A percentile compares a stretch with the other conserved stretches of the same genome.
phyloP scores from a whole-genome alignment of 2,329 filamentous ascomycete species.

The Fusarium camptoceras region DNA sequence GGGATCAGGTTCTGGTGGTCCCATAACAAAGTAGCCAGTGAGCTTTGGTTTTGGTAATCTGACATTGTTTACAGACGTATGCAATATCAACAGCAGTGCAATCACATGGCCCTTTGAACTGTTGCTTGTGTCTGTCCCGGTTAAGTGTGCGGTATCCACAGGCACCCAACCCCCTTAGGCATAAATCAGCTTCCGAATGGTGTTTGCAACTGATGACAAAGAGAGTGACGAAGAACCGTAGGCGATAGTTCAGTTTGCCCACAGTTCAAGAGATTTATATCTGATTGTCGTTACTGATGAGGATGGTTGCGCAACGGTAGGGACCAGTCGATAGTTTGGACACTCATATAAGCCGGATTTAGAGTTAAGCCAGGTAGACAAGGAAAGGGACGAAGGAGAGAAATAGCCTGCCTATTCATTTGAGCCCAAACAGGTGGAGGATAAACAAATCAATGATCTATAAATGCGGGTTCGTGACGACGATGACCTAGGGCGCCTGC shows the following conservation, averaged over 20 bases:
- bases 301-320: slow-evolving; percentile 14
- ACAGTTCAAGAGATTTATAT: slow-evolving; percentile 3
- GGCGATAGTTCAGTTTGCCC: neutral
- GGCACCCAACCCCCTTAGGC: slow-evolving; percentile 29
- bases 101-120: slow-evolving; percentile 40
- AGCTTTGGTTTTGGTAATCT: slow-evolving; percentile 24
- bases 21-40: slow-evolving; percentile 51
- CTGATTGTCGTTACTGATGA: slow-evolving; percentile 7
- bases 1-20: slow-evolving; percentile 61
- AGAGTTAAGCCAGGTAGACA: slow-evolving; percentile 2
- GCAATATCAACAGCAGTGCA: slow-evolving; percentile 25
- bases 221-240: slow-evolving; percentile 3
- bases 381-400: slow-evolving; percentile 3
- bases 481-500: slow-evolving; percentile 33
- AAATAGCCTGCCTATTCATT: slow-evolving; percentile 1
- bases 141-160: slow-evolving; percentile 29
- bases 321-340: slow-evolving; percentile 6
- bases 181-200: slow-evolving; percentile 18
- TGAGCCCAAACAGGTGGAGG: slow-evolving; percentile 11
- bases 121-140: slow-evolving; percentile 15
- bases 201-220: slow-evolving; percentile 15
- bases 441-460: slow-evolving; percentile 34
- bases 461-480: slow-evolving; percentile 32
- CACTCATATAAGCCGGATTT: neutral
- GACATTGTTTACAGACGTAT: slow-evolving; percentile 40